Evolutionary conservation across 257 asterid species (phyloP).

Genomic region (Plantago ovata): DNA sequence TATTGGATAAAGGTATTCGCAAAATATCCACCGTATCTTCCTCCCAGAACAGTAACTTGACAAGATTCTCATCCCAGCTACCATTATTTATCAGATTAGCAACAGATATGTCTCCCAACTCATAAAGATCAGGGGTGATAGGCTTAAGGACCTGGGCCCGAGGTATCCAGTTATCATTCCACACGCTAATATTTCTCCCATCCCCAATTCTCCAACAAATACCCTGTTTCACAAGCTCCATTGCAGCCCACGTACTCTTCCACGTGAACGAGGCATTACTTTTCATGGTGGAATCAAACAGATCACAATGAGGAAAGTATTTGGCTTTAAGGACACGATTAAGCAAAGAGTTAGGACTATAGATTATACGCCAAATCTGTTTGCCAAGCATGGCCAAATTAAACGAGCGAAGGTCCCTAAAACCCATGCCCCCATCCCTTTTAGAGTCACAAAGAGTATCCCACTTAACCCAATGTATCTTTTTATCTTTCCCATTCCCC

Average conservation of each 20-base stretch:
- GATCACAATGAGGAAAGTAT: not conserved
- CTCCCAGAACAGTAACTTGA: too few species aligned
- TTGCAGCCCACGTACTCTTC: too few species aligned
- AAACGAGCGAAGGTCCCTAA: too few species aligned
- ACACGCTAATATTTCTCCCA: not conserved
- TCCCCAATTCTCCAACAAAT: not conserved
- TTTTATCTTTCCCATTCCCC: not conserved
- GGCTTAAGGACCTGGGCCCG: not conserved
- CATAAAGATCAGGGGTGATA: not conserved
- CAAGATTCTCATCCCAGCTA: not conserved
- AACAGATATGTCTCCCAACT: not conserved
- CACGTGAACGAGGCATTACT: too few species aligned
- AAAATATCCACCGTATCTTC: too few species aligned
- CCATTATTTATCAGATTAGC: not conserved
- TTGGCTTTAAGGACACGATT: not conserved
- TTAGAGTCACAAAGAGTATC: too few species aligned
- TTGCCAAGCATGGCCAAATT: too few species aligned
- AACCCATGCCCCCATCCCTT: too few species aligned
- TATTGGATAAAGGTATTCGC: too few species aligned
- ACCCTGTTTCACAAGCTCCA: not conserved
- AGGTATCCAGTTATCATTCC: not conserved
- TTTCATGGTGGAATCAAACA: not conserved
- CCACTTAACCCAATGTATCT: too few species aligned
- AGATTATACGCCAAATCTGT: not conserved
- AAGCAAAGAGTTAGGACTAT: not conserved